A percentile compares a stretch with the other conserved stretches of the same genome.
phyloP scores from a whole-genome alignment of 257 asterid species.

The Osmanthus fragrans region DNA sequence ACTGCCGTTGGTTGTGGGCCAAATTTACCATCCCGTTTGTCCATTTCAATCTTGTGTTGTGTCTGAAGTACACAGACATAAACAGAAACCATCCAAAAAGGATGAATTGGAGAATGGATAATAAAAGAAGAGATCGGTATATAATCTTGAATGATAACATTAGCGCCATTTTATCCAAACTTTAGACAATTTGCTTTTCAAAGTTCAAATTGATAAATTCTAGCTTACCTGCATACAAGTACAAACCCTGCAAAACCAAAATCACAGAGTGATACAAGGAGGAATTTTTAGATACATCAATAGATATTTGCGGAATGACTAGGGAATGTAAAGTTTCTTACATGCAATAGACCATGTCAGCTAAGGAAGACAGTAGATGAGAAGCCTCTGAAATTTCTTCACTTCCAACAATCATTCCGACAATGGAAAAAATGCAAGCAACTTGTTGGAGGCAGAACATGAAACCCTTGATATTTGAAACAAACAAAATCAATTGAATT shows the following conservation, averaged over 20 bases:
- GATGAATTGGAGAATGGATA: neutral
- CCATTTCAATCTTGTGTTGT: constrained; percentile 97
- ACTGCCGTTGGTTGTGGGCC: constrained; percentile 88
- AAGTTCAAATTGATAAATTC: neutral
- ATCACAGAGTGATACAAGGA: constrained; percentile 23
- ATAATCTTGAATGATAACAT: neutral
- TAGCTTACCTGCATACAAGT: constrained; percentile 96
- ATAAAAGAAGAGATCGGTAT: neutral
- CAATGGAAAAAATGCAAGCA: constrained; percentile 92
- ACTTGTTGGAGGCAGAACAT: constrained; percentile 97
- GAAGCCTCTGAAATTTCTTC: constrained; percentile 89
- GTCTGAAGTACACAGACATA: constrained; percentile 51
- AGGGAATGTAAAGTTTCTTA: constrained; percentile 37
- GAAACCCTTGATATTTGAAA: constrained; percentile 64
- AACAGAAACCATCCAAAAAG: constrained; percentile 13
- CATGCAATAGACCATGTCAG: constrained; percentile 97
- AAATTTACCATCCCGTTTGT: constrained; percentile 92
- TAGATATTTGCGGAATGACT: constrained; percentile 12
- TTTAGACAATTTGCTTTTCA: neutral
- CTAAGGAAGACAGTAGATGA: constrained; percentile 76
- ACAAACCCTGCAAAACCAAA: constrained; percentile 79
- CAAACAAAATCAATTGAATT: constrained; percentile 2
- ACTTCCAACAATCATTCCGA: constrained; percentile 93
- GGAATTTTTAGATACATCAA: constrained; percentile 13
- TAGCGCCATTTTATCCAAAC: neutral